phyloP scores from a whole-genome alignment of 768 basidiomycete genomes.

The Boletus pseudopeckii region DNA sequence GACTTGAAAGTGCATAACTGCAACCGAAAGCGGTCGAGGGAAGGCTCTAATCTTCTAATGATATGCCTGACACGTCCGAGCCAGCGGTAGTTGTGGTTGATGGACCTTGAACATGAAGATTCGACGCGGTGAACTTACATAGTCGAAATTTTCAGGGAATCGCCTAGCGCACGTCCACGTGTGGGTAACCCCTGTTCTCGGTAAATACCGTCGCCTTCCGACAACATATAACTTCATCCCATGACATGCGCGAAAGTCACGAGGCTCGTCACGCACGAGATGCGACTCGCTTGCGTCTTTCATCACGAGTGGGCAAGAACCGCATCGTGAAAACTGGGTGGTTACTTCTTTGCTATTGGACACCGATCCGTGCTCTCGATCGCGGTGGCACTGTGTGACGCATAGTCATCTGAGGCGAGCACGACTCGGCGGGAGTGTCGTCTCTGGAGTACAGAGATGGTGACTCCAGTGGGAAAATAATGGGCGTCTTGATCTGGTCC shows the following conservation, averaged over 20 bases:
- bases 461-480: neutral
- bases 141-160: too few species aligned
- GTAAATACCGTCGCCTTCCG: neutral
- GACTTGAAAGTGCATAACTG: neutral
- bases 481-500: neutral
- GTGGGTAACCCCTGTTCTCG: neutral
- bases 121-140: neutral
- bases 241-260: slow-evolving; percentile 17
- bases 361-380: slow-evolving; percentile 5
- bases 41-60: neutral
- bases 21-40: neutral
- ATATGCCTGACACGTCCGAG: neutral
- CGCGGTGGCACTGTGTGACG: slow-evolving; percentile 3
- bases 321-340: slow-evolving; percentile 17
- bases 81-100: neutral
- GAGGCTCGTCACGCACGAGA: slow-evolving; percentile 18
- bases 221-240: neutral
- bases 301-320: slow-evolving; percentile 25
- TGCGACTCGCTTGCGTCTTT: slow-evolving; percentile 4
- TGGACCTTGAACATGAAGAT: neutral
- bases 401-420: neutral
- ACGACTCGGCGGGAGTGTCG: too few species aligned
- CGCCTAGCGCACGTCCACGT: neutral
- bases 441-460: too few species aligned
- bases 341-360: neutral